These are phyloP conservation scores for Skeletonema grethae DNA, from an alignment of 108 stramenopile species.

Conservation along the genomic window DNA sequence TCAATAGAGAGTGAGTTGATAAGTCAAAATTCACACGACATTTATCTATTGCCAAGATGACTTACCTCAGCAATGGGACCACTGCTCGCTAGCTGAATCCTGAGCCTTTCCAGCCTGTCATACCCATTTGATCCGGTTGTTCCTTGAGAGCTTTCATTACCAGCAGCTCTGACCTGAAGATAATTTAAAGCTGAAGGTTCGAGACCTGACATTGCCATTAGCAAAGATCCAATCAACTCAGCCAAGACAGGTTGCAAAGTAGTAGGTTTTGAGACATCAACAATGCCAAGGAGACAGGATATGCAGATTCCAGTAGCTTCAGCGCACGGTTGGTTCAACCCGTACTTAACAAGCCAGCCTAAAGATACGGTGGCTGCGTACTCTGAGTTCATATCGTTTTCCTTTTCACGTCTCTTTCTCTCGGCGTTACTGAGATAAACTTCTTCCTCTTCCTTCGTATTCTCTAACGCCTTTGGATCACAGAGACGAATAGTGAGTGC, in stretches of 20 bases:
- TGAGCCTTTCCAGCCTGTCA: conserved; percentile 67
- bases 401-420: conserved; percentile 21
- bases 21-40: not conserved
- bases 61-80: conserved; percentile 65
- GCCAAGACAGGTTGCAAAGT: conserved; percentile 82
- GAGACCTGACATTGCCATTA: conserved; percentile 77
- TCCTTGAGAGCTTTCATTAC: conserved; percentile 45
- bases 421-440: conserved; percentile 39
- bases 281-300: conserved; percentile 73
- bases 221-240: conserved; percentile 67
- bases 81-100: conserved; percentile 72
- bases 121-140: conserved; percentile 45
- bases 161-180: conserved; percentile 73
- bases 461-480: conserved; percentile 36
- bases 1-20: not conserved
- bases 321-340: conserved; percentile 76
- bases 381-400: conserved; percentile 47
- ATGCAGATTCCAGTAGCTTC: conserved; percentile 81
- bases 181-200: conserved; percentile 89
- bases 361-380: conserved; percentile 76
- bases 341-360: conserved; percentile 75
- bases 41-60: not conserved
- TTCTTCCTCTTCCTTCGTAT: conserved; percentile 18
- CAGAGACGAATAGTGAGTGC: conserved; percentile 75
- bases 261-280: conserved; percentile 62